Evolutionary conservation across 768 basidiomycete genomes (phyloP).

Genomic region (Lactarius evosmus): DNA sequence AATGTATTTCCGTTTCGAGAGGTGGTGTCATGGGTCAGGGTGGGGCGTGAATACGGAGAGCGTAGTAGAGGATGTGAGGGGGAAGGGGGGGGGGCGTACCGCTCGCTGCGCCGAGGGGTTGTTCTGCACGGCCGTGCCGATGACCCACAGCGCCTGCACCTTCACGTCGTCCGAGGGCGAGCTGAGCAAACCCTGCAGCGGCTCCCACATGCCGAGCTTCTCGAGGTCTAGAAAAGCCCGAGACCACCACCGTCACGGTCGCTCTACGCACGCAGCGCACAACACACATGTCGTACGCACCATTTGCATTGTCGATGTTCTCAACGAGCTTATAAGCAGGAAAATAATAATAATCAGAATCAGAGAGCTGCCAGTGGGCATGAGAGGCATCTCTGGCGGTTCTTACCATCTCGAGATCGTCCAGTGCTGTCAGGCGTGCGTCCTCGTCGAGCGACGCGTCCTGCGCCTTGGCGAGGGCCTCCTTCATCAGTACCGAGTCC

Average conservation of each 20-base stretch:
- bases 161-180: constrained; percentile 60
- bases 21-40: not conserved
- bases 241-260: not conserved
- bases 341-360: no score
- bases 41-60: not conserved
- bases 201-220: constrained; percentile 75
- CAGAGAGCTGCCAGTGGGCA: not conserved
- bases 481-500: constrained; percentile 81
- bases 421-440: constrained; percentile 64
- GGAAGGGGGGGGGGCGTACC: constrained; percentile 50
- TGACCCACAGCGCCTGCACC: constrained; percentile 74
- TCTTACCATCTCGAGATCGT: constrained; percentile 83
- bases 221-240: constrained; percentile 54
- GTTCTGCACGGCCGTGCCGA: constrained; percentile 88
- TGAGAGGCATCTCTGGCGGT: not conserved
- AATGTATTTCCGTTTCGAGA: no score
- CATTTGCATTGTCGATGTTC: constrained; percentile 88
- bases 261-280: not conserved
- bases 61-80: no score
- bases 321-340: constrained; percentile 92
- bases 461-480: constrained; percentile 61
- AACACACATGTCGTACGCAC: constrained; percentile 41
- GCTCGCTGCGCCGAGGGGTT: constrained; percentile 80
- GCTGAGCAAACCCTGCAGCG: constrained; percentile 61
- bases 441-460: constrained; percentile 55